These are phyloP conservation scores for Quercus suber DNA, from an alignment of 306 rosid genomes.

Conservation along the genomic window DNA sequence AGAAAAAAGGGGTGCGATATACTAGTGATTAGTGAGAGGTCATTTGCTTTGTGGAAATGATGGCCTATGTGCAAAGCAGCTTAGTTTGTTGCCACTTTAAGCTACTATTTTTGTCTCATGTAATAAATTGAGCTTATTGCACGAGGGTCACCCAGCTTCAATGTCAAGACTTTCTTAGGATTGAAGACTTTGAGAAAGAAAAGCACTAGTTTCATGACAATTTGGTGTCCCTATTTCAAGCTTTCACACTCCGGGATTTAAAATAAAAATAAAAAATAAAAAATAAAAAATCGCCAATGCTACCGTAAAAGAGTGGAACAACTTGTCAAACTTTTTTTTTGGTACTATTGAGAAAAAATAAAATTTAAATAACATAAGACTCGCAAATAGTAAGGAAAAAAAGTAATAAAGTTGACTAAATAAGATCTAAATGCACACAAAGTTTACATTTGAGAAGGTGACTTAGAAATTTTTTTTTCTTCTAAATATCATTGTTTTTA, in stretches of 20 bases:
- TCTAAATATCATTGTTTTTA: too few species aligned
- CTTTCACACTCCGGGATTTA: neutral
- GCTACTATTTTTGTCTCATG: slow-evolving; percentile 22
- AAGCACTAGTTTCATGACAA: neutral
- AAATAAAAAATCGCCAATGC: neutral
- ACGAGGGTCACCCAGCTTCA: neutral
- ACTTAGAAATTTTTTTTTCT: too few species aligned
- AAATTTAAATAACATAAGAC: too few species aligned
- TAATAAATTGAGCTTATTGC: slow-evolving; percentile 17
- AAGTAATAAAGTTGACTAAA: too few species aligned
- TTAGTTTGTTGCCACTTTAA: slow-evolving; percentile 12
- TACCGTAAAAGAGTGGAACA: too few species aligned
- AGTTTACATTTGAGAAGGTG: too few species aligned
- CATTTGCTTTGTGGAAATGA: slow-evolving; percentile 6
- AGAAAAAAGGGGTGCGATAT: neutral
- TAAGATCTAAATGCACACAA: too few species aligned
- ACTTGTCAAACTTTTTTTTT: too few species aligned
- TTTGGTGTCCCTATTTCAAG: neutral
- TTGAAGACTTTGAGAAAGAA: neutral
- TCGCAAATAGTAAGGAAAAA: too few species aligned
- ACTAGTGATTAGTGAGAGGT: neutral
- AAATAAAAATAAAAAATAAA: neutral
- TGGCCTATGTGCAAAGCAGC: slow-evolving; percentile 2
- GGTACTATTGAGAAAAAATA: too few species aligned
- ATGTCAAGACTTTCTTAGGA: neutral